Evolutionary conservation across 1,139 yeast species (phyloP), one percentile per base, ranked within the genome.

Genomic region (Saccharomyces hybrid): DNA sequence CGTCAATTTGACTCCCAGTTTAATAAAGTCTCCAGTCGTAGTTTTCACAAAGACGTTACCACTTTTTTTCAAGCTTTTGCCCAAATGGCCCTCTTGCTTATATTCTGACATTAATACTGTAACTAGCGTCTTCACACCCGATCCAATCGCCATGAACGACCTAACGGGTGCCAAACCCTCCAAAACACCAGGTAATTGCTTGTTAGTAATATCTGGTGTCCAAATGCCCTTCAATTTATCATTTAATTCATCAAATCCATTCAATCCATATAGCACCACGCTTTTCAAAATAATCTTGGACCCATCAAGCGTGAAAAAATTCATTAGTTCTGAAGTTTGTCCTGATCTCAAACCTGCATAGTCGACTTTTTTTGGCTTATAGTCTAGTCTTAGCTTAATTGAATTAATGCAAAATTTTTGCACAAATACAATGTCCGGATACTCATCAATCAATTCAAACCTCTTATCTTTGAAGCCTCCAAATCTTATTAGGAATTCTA

Each of bases 221-320:
- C 98, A 93, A 4, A 81, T 75, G 14, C 78, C 79, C 55, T 83
- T 83, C 48, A 95, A 74, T 28, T 77, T 70, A 12, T 68, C 65
- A 2, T 82, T 80, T 16, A 93, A 68, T 31, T 79, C 78, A 0
- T 84, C 79, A 58, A 86, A 79, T 0, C 98, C 98, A 32, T 82
- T 75, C 0, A 89, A 71, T 0, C 99, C 99, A 71, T 86, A 83
- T 3, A 91, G 66, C 1, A 79, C 78, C 1, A 84, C 80, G 14
- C 79, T 78, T 56, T 81, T 80, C 58, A 95, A 72, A 0, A 78
- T 75, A 64, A 93, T 78, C 48, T 81, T 82, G 0, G 97, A 86
- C 29, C 90, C 97, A 65, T 93, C 97, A 27, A 95, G 76, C 9
- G 86, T 84, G 69, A 95, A 90, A 58, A 95, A 80, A 67, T 93